Evolutionary conservation across 2,329 filamentous ascomycete genomes (phyloP).

Genomic region (Aspergillus thermomutatus): DNA sequence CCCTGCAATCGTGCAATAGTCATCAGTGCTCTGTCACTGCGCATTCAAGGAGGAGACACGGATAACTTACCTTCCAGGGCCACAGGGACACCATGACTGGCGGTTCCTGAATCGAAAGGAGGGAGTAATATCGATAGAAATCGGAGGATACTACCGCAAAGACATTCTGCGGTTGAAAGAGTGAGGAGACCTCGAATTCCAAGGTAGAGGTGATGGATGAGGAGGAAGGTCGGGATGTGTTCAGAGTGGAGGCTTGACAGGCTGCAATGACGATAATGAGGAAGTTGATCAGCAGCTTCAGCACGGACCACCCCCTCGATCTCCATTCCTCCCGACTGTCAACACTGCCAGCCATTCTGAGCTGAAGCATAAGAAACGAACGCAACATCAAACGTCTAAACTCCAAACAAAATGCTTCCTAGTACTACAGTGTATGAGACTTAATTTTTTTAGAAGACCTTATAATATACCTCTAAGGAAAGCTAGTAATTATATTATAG

Average conservation of each 20-base stretch:
- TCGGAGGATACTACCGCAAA: not conserved
- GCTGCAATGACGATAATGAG: not conserved
- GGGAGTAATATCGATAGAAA: not conserved
- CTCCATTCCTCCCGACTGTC: not conserved
- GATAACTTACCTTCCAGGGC: constrained; percentile 69
- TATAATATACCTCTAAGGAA: no score
- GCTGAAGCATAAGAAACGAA: no score
- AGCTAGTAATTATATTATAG: no score
- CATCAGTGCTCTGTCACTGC: not conserved
- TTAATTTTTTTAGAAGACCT: no score
- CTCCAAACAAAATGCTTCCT: no score
- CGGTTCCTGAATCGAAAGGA: not conserved
- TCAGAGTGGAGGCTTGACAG: not conserved
- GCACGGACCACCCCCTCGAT: constrained; percentile 6
- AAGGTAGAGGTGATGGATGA: not conserved
- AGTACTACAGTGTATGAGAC: no score
- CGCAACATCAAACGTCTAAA: no score
- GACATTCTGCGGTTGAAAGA: not conserved
- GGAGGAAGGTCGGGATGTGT: not conserved
- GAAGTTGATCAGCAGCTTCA: constrained; percentile 3
- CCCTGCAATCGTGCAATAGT: constrained; percentile 49
- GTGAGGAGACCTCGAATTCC: not conserved
- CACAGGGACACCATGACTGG: constrained; percentile 73
- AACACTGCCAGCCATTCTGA: no score
- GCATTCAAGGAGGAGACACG: not conserved